These are phyloP conservation scores for Fusarium pseudograminearum DNA, from an alignment of 2,329 filamentous ascomycete genomes.

Conservation along the genomic window DNA sequence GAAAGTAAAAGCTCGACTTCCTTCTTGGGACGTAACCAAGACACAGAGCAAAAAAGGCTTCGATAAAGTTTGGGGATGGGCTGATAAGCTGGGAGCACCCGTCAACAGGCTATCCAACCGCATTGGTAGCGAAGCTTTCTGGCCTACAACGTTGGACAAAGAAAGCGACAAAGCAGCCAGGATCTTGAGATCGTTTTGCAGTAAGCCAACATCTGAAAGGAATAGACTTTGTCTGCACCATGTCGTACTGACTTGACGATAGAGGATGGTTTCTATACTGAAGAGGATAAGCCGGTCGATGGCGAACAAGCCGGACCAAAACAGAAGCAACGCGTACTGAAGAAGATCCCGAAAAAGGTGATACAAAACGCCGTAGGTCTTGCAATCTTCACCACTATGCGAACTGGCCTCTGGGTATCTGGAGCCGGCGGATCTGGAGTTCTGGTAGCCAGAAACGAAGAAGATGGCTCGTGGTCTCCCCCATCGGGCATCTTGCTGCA, in stretches of 20 bases:
- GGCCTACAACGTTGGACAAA: slow-evolving; percentile 86
- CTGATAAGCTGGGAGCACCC: slow-evolving; percentile 70
- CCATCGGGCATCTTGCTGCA: slow-evolving; percentile 85
- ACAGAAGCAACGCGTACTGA: slow-evolving; percentile 59
- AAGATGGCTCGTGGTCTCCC: slow-evolving; percentile 78
- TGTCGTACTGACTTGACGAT: background rate
- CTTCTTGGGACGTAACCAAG: slow-evolving; percentile 67
- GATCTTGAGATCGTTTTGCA: slow-evolving; percentile 87
- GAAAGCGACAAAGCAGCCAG: slow-evolving; percentile 90
- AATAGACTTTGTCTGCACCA: fast-evolving
- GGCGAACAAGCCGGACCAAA: slow-evolving; percentile 51
- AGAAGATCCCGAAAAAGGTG: slow-evolving; percentile 67
- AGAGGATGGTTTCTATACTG: slow-evolving; percentile 67
- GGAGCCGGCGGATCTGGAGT: slow-evolving; percentile 76
- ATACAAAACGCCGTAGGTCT: slow-evolving; percentile 74
- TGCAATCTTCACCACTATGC: slow-evolving; percentile 78
- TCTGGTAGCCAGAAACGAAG: slow-evolving; percentile 67
- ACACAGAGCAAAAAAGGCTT: slow-evolving; percentile 73
- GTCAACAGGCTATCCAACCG: slow-evolving; percentile 85
- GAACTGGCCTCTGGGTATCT: slow-evolving; percentile 73
- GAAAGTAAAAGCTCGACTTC: slow-evolving; percentile 51
- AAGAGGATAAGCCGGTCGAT: slow-evolving; percentile 47
- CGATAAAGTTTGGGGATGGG: slow-evolving; percentile 75
- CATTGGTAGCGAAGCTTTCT: slow-evolving; percentile 83
- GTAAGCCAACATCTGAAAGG: slow-evolving; percentile 58